Conservation (phyloP, 352 stramenopile genomes). For the Phytophthora sansomeana region DNA sequence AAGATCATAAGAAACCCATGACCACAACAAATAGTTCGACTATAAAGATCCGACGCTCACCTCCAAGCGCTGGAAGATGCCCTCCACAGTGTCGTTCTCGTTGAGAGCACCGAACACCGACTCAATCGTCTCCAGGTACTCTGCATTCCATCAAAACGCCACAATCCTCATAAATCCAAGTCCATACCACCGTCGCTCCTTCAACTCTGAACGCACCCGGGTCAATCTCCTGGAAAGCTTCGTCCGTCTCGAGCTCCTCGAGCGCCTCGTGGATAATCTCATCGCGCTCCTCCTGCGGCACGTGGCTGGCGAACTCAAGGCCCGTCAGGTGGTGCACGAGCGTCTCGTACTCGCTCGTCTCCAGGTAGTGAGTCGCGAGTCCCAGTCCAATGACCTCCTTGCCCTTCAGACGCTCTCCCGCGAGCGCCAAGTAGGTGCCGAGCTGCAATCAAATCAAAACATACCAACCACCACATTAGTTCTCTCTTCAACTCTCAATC, state of each 20-base stretch:
- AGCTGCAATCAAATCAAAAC: slow-evolving; percentile 49
- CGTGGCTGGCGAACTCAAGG: slow-evolving; percentile 69
- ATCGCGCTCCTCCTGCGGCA: slow-evolving; percentile 82
- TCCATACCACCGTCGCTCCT: slow-evolving; percentile 4
- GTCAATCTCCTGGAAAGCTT: slow-evolving; percentile 84
- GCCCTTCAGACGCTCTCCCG: slow-evolving; percentile 92
- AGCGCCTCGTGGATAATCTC: slow-evolving; percentile 89
- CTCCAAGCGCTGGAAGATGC: slow-evolving; percentile 67
- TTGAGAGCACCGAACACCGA: slow-evolving; percentile 79
- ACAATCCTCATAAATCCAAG: slow-evolving; percentile 8
- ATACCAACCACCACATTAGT: slow-evolving; percentile 7
- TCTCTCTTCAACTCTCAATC: not conserved
- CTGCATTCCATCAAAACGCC: slow-evolving; percentile 19
- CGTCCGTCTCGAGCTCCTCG: slow-evolving; percentile 84
- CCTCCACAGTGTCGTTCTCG: slow-evolving; percentile 78
- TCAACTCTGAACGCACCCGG: slow-evolving; percentile 34
- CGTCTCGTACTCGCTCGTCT: slow-evolving; percentile 87
- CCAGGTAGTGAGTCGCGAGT: slow-evolving; percentile 97
- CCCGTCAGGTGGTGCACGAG: slow-evolving; percentile 90
- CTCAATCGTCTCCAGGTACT: slow-evolving; percentile 83
- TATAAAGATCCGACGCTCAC: slow-evolving; percentile 13
- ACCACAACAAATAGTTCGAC: not conserved
- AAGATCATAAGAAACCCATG: slow-evolving; percentile 10
- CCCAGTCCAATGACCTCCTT: slow-evolving; percentile 93
- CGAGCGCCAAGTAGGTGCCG: slow-evolving; percentile 96